Evolutionary conservation across 176 grass and related monocot species (phyloP), one percentile per base, ranked within the genome.

Genomic region (Zoysia pacifica): DNA sequence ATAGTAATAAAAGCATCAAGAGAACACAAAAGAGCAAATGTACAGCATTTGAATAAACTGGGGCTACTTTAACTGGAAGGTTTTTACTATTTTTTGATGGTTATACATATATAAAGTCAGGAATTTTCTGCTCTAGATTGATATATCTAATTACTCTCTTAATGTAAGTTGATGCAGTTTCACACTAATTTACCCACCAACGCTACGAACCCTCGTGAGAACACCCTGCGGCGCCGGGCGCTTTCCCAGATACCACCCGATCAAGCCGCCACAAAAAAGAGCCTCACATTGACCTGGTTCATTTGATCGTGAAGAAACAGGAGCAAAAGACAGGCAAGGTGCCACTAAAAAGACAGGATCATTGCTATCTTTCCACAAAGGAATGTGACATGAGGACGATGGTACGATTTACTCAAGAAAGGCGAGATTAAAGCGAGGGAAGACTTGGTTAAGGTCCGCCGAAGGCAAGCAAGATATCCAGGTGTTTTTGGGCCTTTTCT

Each of bases 261-360:
- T 28, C 28, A 28, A 69, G 48, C 54, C 69, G 61, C 36, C 76
- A 55, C 38, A 74, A 76, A 87, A 87, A 72, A 81, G 77, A 81
- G 59, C 83, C 75, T 72, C 66, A 35, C 70, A 76, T 89, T 89
- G 86, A 84, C 86, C 80, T 76, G 28, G 69, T 73, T 60, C 1
- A 48, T 48, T 61, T 51, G 20, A n/a, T 9, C 56, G 14, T 62
- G 16, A 53, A 62, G 9, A 36, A 67, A 78, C 28, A 15, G 19
- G 62, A 68, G 75, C 7, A 69, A 80, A 85, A 75, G 75, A 84
- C 46, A 63, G 74, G 73, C 16, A 28, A 70, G 47, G 41, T 42
- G 38, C 40, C 72, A 47, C 73, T 18, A 16, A 47, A 83, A 79
- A 78, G 75, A 48, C 49, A 70, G 64, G 70, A 78, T 80, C 73